Conservation (phyloP, 805 yeast species). For the Metschnikowia borealis region DNA sequence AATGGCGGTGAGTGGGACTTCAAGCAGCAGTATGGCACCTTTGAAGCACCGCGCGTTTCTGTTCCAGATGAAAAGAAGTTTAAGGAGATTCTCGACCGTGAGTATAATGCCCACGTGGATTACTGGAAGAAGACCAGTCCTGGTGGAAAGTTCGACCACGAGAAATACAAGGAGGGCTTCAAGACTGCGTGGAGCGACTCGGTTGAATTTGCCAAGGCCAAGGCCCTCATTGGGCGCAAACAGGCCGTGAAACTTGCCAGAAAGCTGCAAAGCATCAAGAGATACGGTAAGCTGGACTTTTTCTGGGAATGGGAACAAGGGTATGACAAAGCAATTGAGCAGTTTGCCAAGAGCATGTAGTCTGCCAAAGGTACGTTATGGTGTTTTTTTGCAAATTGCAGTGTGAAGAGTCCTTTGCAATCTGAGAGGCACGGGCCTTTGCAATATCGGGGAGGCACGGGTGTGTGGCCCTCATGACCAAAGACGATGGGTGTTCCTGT, state of each 20-base stretch:
- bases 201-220: constrained; percentile 59
- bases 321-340: constrained; percentile 56
- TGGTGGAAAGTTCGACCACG: constrained; percentile 67
- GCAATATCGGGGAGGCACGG: not conserved
- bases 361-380: not conserved
- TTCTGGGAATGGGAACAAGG: constrained; percentile 94
- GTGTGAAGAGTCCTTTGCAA: no score
- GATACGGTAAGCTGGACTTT: constrained; percentile 52
- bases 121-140: constrained; percentile 67
- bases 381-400: not conserved
- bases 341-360: constrained; percentile 23
- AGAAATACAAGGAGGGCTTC: constrained; percentile 79
- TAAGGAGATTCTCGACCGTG: constrained; percentile 35
- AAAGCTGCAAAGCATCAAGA: constrained; percentile 52
- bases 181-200: constrained; percentile 72
- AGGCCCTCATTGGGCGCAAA: constrained; percentile 69
- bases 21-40: constrained; percentile 60
- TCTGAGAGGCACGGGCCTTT: no score
- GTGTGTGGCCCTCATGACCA: not conserved
- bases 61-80: constrained; percentile 41
- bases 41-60: constrained; percentile 20
- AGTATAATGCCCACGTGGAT: constrained; percentile 45
- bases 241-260: constrained; percentile 54
- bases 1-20: constrained; percentile 98
- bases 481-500: not conserved